Evolutionary conservation across 2,329 filamentous ascomycete species (phyloP), one percentile per base, ranked within the genome.

Genomic region (Chrysosporium queenslandicum): DNA sequence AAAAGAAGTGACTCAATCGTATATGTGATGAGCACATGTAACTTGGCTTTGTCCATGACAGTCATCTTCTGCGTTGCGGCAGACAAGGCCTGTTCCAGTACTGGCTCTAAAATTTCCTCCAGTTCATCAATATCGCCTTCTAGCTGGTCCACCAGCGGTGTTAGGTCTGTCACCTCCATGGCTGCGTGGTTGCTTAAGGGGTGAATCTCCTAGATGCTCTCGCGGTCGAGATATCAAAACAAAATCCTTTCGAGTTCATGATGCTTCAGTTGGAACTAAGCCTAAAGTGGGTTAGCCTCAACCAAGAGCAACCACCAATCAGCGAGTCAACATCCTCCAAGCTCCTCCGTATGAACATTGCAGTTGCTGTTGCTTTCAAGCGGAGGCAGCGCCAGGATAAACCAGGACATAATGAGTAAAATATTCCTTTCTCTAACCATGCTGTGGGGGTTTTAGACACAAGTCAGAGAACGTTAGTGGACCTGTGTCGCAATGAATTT

Each of bases 31-130:
- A 94, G 76, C n/a, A 92, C 83, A 65, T 94, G 88, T 55, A 96
- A 81, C 71, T 97, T 96, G 6, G 92, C 89, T 72, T 88, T 90
- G 74, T 97, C 91, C 55, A 98, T 77, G n/a, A 97, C 77, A 1
- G 91, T 90, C 25, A 97, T 76, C 64, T 88, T 88, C 52, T 81
- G 83, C 4, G 87, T 81, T 53, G 81, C 79, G 37, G 83, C 80
- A 47, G 80, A 74, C 40, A 96, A 71, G 1, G 78, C 68, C 46
- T 77, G 76, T 32, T 76, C 74, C 23, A 94, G 71, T 4, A 97
- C 72, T n/a, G 91, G 88, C 57, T 79, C 71, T 25, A 97, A 75
- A 3, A 79, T 76, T 32, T 83, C 79, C 64, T 94, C 81, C 43
- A 97, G 77, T 52, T 83, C 79, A 69, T 94, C 86, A 47, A 97